phyloP scores from a whole-genome alignment of 2,329 filamentous ascomycete species.

The Tolypocladium capitatum region DNA sequence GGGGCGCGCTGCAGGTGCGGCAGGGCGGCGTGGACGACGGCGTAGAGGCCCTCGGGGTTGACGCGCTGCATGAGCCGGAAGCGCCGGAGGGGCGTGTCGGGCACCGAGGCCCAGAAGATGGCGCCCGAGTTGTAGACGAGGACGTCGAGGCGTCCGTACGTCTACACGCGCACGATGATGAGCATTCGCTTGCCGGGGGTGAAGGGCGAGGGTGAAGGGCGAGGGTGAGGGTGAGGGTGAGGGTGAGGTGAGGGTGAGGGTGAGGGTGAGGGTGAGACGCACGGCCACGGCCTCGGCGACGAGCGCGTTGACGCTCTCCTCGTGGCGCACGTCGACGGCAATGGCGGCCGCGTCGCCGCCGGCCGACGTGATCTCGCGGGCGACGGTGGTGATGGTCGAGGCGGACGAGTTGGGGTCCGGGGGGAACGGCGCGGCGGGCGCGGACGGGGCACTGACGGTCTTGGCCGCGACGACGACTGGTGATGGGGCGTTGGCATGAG shows the following conservation, averaged over 20 bases:
- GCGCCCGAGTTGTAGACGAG: conserved; percentile 75
- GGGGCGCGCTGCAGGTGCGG: conserved; percentile 40
- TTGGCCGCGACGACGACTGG: conserved; percentile 71
- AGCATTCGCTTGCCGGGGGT: no score
- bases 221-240: no score
- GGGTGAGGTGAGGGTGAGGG: no score
- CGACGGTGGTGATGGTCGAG: conserved; percentile 72
- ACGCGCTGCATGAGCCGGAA: conserved; percentile 67
- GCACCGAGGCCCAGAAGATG: conserved; percentile 71
- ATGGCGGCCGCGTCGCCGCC: conserved; percentile 54
- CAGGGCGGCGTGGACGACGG: conserved; percentile 51
- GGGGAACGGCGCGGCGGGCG: conserved; percentile 44
- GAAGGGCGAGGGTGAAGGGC: no score
- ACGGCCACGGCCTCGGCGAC: conserved; percentile 41
- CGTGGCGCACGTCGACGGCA: conserved; percentile 55
- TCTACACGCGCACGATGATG: no score
- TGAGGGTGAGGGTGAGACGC: no score
- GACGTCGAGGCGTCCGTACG: conserved; percentile 54
- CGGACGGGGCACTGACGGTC: conserved; percentile 50
- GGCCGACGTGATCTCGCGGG: conserved; percentile 53
- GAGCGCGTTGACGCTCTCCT: conserved; percentile 46
- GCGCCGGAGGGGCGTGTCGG: conserved; percentile 59
- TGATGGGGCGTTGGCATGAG: no score
- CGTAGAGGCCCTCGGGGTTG: conserved; percentile 66
- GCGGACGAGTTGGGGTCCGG: conserved; percentile 61